Base-by-base conservation (phyloP, 1,139 yeast genomes). In the Candida sanyaensis region DNA sequence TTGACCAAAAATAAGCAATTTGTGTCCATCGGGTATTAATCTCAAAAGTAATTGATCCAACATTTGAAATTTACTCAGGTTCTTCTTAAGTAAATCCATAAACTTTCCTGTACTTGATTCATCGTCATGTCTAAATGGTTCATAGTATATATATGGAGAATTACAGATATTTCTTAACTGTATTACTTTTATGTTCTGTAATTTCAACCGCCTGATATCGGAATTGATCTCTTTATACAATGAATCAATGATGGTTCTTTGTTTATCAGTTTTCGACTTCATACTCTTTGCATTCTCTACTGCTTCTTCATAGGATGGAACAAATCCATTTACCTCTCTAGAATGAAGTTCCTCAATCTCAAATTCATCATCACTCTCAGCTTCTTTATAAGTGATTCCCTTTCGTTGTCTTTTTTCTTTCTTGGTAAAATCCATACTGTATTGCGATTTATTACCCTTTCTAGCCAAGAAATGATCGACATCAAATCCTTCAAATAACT, bases 141-240 rank as follows among this genome's bases (percentile, higher is more conserved):
- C 88, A 66, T 84, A 89, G 60, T 86, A 89, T 42, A 88, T 66
- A 60, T 86, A 87, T 0, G 97, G 96, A 0, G 96, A 86, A 58
- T 90, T 86, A 58, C 97, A 91, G 6, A 88, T 81, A 52, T 85
- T 83, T 44, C 99, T 75, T 45, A 91, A 71, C 63, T 91, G 97
- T 88, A 92, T 88, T 66, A 88, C 73, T 32, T 43, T 47, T 57
- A 82, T 60, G 58, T 88, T 89, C 53, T 80, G 84, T 43, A 89
- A 69, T 17, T 68, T 62, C 34, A 70, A 55, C 37, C 57, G 55
- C 34, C 60, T 63, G 10, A 65, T 48, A 8, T 62, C 58, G 27
- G 60, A 58, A n/a, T 46, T 36, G 7, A 69, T 55, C 37, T 52
- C 57, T 3, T 43, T 26, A 43, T 55, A 60, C 31, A 60, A 53